A percentile compares a stretch with the other conserved stretches of the same genome.
These are phyloP conservation scores for Miscanthus lutarioriparius DNA, from an alignment of 176 grass and related monocot species.

Conservation along the genomic window DNA sequence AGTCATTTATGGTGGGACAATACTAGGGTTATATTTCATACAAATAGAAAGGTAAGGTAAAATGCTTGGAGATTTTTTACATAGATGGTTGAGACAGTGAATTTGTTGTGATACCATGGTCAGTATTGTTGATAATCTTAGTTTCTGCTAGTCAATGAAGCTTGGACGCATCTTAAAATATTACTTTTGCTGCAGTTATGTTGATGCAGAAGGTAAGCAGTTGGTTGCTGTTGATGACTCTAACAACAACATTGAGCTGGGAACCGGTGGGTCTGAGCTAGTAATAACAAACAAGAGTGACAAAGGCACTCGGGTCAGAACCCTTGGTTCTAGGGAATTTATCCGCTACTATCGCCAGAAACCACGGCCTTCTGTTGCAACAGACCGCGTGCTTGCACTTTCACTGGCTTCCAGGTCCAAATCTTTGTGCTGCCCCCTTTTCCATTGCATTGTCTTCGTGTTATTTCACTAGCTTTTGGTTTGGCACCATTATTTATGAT, in stretches of 20 bases:
- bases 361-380: constrained; percentile 71
- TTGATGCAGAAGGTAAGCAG: constrained; percentile 76
- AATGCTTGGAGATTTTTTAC: background rate
- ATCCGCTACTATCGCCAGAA: constrained; percentile 91
- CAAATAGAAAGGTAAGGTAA: background rate
- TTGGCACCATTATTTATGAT: background rate
- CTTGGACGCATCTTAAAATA: background rate
- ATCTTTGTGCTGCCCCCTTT: background rate
- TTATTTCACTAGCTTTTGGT: background rate
- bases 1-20: background rate
- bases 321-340: constrained; percentile 82
- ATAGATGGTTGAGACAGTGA: background rate
- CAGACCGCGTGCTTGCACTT: constrained; percentile 59
- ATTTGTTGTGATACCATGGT: background rate
- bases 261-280: constrained; percentile 77
- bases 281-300: constrained; percentile 73
- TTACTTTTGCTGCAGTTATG: constrained; percentile 54
- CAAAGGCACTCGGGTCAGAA: constrained; percentile 51
- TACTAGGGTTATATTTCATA: background rate
- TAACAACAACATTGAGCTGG: constrained; percentile 57
- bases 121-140: background rate
- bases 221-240: constrained; percentile 57
- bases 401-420: constrained; percentile 79
- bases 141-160: background rate
- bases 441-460: background rate